A percentile compares a stretch with the other conserved stretches of the same genome.
Conservation (phyloP, 805 yeast genomes). For the Ogataea nonfermentans region DNA sequence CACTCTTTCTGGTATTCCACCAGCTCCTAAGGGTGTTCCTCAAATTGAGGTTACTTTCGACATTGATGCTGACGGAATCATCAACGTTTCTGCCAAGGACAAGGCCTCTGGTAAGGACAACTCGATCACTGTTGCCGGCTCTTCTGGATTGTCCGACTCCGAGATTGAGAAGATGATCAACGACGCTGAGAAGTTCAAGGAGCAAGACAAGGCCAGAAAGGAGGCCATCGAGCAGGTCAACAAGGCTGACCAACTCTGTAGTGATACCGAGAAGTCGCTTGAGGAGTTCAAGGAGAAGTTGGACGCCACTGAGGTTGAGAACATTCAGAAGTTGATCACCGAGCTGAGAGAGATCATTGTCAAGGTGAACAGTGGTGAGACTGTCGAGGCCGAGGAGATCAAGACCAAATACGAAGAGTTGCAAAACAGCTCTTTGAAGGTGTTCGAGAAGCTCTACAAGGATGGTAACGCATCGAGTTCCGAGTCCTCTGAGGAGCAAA, state of each 20-base stretch:
- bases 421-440: slow-evolving; percentile 71
- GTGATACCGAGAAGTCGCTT: slow-evolving; percentile 86
- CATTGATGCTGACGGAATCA: slow-evolving; percentile 92
- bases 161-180: slow-evolving; percentile 63
- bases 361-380: slow-evolving; percentile 52
- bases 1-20: slow-evolving; percentile 92
- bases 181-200: slow-evolving; percentile 64
- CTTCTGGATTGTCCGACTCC: slow-evolving; percentile 64
- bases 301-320: slow-evolving; percentile 47
- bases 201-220: slow-evolving; percentile 56
- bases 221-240: slow-evolving; percentile 71
- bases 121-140: slow-evolving; percentile 70
- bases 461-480: slow-evolving; percentile 22
- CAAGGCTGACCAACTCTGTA: slow-evolving; percentile 72
- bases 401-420: slow-evolving; percentile 73
- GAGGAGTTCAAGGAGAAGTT: slow-evolving; percentile 67
- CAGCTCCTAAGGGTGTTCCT: slow-evolving; percentile 93
- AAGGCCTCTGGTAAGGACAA: slow-evolving; percentile 76
- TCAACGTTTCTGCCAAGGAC: slow-evolving; percentile 79
- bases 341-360: slow-evolving; percentile 64
- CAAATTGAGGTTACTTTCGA: slow-evolving; percentile 94
- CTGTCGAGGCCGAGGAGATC: slow-evolving; percentile 53
- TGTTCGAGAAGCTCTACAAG: slow-evolving; percentile 68
- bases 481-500: slow-evolving; percentile 19
- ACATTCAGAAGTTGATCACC: slow-evolving; percentile 51